These are phyloP conservation scores for Leishmania turanica DNA, from an alignment of 208 protist genomes.

Conservation along the genomic window DNA sequence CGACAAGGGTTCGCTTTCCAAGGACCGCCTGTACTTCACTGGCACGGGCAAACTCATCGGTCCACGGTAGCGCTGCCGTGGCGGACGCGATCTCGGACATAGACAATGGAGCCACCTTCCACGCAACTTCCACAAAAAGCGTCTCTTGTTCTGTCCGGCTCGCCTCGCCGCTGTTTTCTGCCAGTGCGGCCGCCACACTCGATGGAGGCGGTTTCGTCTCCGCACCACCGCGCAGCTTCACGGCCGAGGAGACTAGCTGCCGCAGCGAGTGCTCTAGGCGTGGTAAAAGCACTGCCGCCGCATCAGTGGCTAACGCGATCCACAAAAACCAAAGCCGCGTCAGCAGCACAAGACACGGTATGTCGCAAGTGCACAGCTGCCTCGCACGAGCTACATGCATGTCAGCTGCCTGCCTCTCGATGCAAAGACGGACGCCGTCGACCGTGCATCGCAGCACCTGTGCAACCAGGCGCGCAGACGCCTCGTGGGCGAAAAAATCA, in stretches of 20 bases:
- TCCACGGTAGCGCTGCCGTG: conserved; percentile 10
- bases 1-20: conserved; percentile 12
- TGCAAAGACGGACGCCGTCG: conserved; percentile 10
- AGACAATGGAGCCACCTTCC: conserved; percentile 19
- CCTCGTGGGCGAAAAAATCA: conserved; percentile 6
- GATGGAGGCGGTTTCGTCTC: background rate
- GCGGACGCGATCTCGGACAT: conserved; percentile 7
- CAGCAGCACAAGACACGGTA: conserved; percentile 26
- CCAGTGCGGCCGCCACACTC: background rate
- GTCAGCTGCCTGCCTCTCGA: conserved; percentile 5
- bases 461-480: conserved; percentile 11
- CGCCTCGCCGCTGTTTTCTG: background rate
- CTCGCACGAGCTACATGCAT: conserved; percentile 25
- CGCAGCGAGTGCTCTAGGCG: conserved; percentile 11
- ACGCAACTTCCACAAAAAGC: conserved; percentile 21
- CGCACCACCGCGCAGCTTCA: conserved; percentile 12
- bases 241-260: conserved; percentile 8
- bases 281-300: background rate
- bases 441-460: conserved; percentile 16
- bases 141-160: background rate
- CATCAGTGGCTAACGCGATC: conserved; percentile 1
- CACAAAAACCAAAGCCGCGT: conserved; percentile 26
- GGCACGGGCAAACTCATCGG: conserved; percentile 11
- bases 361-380: conserved; percentile 19
- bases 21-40: conserved; percentile 16